Evolutionary conservation across 176 grass and related monocot genomes (phyloP), one percentile per base, ranked within the genome.

Genomic region (Saccharum spontaneum): DNA sequence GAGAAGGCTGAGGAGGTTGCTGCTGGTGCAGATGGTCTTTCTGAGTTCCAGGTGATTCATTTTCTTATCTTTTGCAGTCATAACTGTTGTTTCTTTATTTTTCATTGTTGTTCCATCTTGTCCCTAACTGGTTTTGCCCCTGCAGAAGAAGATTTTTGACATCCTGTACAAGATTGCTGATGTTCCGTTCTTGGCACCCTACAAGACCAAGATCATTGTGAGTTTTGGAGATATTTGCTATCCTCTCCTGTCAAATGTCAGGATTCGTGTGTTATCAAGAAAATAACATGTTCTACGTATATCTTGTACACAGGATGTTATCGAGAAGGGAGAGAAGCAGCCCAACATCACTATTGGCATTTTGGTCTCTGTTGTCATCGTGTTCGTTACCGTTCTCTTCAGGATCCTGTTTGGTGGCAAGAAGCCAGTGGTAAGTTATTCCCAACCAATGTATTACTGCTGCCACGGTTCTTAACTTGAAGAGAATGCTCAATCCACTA

Each of bases 261-360:
- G 9, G 17, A 72, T 23, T 39, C 26, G 0, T 20, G 31, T 52
- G 17, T 71, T 16, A 18, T 79, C 79, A 83, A 23, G 14, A 50
- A 73, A 81, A 45, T 87, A 36, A 84, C 34, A 23, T 72, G 5
- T 77, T 26, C 41, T 16, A 40, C 49, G 22, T 79, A 34, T 76
- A 39, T 46, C 33, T 39, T 39, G 30, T 10, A 9, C 74, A 88
- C 85, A 99, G 97, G 94, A 97, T 80, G 10, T 91, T 11, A 99
- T 99, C 30, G 97, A 99, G 82, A 99, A 94, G 71, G 97, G 87
- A 74, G 97, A 99, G 92, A 94, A 80, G 82, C 97, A 99, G 90
- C 90, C 94, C 5, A 99, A 99, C 82, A 11, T 97, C 26, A 94
- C 94, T 20, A 75, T 99, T 30, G 94, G 94, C 23, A 76, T 92